Evolutionary conservation across 257 asterid genomes (phyloP).

Genomic region (Leonotis leonurus): DNA sequence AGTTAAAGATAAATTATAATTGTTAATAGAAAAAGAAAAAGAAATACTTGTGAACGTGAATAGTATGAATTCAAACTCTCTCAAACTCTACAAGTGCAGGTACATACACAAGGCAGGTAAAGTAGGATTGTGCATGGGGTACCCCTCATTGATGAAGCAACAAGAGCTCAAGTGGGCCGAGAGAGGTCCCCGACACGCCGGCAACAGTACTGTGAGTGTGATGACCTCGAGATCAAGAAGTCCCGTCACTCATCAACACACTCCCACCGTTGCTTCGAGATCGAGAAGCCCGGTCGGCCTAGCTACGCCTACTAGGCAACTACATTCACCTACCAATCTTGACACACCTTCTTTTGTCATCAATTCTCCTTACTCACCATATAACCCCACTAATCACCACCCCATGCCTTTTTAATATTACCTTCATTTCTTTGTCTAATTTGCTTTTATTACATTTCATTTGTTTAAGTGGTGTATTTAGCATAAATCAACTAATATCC

Average conservation of each 20-base stretch:
- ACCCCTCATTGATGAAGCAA: slow-evolving; percentile 46
- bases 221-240: slow-evolving; percentile 39
- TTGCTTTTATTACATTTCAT: neutral
- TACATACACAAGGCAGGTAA: slow-evolving; percentile 60
- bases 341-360: slow-evolving; percentile 48
- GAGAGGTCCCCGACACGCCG: slow-evolving; percentile 50
- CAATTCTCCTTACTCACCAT: slow-evolving; percentile 53
- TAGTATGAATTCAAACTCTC: no score
- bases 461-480: neutral
- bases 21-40: no score
- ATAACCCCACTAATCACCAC: slow-evolving; percentile 41
- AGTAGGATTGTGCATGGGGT: slow-evolving; percentile 65
- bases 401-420: slow-evolving; percentile 51
- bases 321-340: slow-evolving; percentile 12
- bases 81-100: no score
- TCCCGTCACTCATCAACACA: no score
- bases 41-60: no score
- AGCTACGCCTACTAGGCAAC: slow-evolving; percentile 21
- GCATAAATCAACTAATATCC: no score
- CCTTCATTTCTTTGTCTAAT: neutral
- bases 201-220: slow-evolving; percentile 30
- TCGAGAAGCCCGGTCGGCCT: slow-evolving; percentile 34
- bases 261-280: slow-evolving; percentile 21
- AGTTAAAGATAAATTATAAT: no score
- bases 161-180: slow-evolving; percentile 85